phyloP scores from a whole-genome alignment of 257 asterid species.

The Ehretia macrophylla region DNA sequence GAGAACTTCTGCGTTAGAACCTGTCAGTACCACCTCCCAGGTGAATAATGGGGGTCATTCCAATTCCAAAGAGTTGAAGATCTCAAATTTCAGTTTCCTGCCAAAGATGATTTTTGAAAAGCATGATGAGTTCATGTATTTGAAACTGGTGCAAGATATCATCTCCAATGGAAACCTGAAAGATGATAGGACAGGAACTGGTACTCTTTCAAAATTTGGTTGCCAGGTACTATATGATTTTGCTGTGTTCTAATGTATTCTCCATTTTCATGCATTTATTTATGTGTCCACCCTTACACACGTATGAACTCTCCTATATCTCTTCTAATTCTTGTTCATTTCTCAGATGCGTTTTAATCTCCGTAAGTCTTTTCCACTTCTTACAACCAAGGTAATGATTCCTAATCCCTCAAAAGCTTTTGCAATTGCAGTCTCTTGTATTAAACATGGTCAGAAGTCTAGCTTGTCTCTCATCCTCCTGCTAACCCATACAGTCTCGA shows the following conservation, averaged over 20 bases:
- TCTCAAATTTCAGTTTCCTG: constrained; percentile 48
- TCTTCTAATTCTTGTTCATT: constrained; percentile 18
- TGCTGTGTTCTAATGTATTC: not conserved
- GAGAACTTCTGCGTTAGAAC: constrained; percentile 16
- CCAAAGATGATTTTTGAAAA: constrained; percentile 52
- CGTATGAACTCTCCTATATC: constrained; percentile 1
- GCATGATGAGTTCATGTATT: constrained; percentile 65
- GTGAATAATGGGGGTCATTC: constrained; percentile 17
- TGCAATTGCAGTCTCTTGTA: not conserved
- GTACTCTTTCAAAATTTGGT: constrained; percentile 71
- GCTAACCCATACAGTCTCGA: not conserved
- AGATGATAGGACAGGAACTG: constrained; percentile 80
- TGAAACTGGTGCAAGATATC: constrained; percentile 60
- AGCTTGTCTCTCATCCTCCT: no score
- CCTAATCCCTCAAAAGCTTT: not conserved
- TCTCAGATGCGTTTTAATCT: constrained; percentile 69
- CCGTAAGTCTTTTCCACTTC: constrained; percentile 70
- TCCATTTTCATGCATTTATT: not conserved
- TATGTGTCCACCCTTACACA: not conserved
- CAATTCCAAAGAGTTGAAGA: constrained; percentile 24
- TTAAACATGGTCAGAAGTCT: not conserved
- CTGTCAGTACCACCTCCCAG: constrained; percentile 12
- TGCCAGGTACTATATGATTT: constrained; percentile 50
- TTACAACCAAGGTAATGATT: constrained; percentile 63
- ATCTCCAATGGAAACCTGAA: constrained; percentile 52